Percentiles rank a stretch among this genome's conserved stretches.
phyloP scores from a whole-genome alignment of 2,329 filamentous ascomycete species.

The Neopestalotiopsis sp. region DNA sequence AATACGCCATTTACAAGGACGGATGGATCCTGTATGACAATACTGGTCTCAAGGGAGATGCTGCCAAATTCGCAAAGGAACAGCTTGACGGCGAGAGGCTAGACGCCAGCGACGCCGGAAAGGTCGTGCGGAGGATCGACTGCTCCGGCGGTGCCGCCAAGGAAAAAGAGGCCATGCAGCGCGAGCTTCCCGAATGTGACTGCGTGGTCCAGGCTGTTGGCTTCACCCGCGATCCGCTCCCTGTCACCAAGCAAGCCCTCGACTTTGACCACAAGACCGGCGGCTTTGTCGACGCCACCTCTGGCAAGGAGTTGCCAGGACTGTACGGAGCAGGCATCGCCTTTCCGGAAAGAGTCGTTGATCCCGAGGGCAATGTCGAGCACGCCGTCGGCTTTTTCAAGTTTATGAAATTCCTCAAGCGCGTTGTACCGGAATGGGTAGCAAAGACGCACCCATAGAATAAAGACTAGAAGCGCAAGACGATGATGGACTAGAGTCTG shows the following conservation, averaged over 20 bases:
- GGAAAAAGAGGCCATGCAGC: conserved; percentile 49
- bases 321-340: conserved; percentile 68
- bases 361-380: conserved; percentile 66
- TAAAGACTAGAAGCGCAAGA: background rate
- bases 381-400: conserved; percentile 68
- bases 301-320: conserved; percentile 49
- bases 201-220: conserved; percentile 65
- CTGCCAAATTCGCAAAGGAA: conserved; percentile 62
- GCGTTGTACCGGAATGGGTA: conserved; percentile 56
- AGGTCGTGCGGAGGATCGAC: conserved; percentile 52
- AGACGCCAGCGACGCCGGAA: conserved; percentile 47
- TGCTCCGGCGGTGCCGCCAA: conserved; percentile 39
- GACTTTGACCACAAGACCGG: conserved; percentile 34
- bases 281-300: conserved; percentile 49
- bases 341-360: conserved; percentile 64
- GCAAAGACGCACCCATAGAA: background rate
- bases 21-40: conserved; percentile 70
- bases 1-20: conserved; percentile 66
- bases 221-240: conserved; percentile 55
- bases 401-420: conserved; percentile 67
- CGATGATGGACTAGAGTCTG: too few species aligned
- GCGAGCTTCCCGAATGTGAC: conserved; percentile 53
- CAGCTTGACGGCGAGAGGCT: conserved; percentile 61
- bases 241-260: conserved; percentile 39
- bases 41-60: conserved; percentile 67